These are phyloP conservation scores for Leishmania martiniquensis DNA, from an alignment of 208 protist genomes.

Conservation along the genomic window DNA sequence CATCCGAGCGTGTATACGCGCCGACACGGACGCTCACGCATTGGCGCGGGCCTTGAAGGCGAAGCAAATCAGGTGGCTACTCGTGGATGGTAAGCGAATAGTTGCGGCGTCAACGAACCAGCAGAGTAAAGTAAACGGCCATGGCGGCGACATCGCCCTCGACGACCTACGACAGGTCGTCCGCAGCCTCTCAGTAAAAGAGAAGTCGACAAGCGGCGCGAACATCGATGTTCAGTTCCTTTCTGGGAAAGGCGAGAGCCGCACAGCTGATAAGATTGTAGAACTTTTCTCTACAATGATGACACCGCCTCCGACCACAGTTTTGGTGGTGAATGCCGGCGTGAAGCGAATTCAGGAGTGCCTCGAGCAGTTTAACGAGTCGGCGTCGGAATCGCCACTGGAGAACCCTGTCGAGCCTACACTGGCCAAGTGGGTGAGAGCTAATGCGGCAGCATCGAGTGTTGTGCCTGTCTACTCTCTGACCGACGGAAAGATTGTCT, in stretches of 20 bases:
- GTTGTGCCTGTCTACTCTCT: conserved; percentile 56
- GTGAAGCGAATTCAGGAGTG: conserved; percentile 37
- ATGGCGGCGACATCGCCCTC: conserved; percentile 29
- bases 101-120: conserved; percentile 37
- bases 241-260: conserved; percentile 13
- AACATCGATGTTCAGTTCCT: conserved; percentile 10
- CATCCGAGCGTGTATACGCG: conserved; percentile 59
- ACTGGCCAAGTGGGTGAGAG: conserved; percentile 50
- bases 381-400: conserved; percentile 9
- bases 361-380: conserved; percentile 33
- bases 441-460: conserved; percentile 30
- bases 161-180: conserved; percentile 43
- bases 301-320: conserved; percentile 24
- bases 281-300: conserved; percentile 39
- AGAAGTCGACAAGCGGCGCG: conserved; percentile 13
- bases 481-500: conserved; percentile 35
- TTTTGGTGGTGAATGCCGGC: conserved; percentile 42
- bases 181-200: conserved; percentile 31
- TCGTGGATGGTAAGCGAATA: conserved; percentile 54
- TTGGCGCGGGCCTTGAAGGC: conserved; percentile 48
- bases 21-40: conserved; percentile 40
- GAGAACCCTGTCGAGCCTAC: conserved; percentile 18
- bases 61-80: conserved; percentile 46
- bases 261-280: conserved; percentile 32
- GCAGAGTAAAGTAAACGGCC: conserved; percentile 34